A percentile compares a stretch with the other conserved stretches of the same genome.
These are phyloP conservation scores for Neoascochyta sp. DNA, from an alignment of 2,329 filamentous ascomycete genomes.

Conservation along the genomic window DNA sequence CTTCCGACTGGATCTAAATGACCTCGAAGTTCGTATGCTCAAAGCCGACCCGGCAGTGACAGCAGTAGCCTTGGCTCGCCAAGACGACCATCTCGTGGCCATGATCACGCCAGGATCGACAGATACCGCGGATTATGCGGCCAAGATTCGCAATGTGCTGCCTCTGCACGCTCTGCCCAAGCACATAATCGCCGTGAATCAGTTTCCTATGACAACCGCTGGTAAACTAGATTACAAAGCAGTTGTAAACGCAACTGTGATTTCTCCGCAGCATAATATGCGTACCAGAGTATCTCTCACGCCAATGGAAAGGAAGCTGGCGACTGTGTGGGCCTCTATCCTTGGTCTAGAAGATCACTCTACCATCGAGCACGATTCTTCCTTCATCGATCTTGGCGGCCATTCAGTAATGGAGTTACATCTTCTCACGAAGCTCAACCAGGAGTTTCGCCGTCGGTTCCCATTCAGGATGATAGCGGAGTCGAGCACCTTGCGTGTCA, in stretches of 20 bases:
- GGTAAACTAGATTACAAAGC: conserved; percentile 37
- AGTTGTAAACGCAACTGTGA: conserved; percentile 12
- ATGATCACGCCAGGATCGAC: conserved; percentile 21
- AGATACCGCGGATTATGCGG: conserved; percentile 4
- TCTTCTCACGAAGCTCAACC: too few species aligned
- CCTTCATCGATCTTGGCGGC: conserved; percentile 27
- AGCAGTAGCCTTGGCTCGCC: conserved; percentile 23
- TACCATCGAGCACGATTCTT: conserved; percentile 7
- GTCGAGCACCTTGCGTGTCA: conserved; percentile 2
- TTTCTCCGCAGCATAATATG: background rate
- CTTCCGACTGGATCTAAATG: conserved; percentile 42
- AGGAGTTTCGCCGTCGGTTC: conserved; percentile 1
- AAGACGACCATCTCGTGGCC: conserved; percentile 26
- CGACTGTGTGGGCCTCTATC: conserved; percentile 2
- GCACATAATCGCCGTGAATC: conserved; percentile 17
- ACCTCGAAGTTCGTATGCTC: conserved; percentile 33
- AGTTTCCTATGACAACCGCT: conserved; percentile 1
- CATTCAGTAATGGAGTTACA: conserved; percentile 24
- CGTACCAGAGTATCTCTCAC: background rate
- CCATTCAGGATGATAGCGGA: background rate
- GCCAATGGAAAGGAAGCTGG: conserved; percentile 2
- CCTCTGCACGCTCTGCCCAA: conserved; percentile 24
- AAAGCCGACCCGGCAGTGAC: conserved; percentile 6
- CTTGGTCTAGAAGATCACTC: conserved; percentile 1
- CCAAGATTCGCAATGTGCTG: conserved; percentile 3